Evolutionary conservation across 768 basidiomycete species (phyloP).

Genomic region (Pulveroboletus sp.): DNA sequence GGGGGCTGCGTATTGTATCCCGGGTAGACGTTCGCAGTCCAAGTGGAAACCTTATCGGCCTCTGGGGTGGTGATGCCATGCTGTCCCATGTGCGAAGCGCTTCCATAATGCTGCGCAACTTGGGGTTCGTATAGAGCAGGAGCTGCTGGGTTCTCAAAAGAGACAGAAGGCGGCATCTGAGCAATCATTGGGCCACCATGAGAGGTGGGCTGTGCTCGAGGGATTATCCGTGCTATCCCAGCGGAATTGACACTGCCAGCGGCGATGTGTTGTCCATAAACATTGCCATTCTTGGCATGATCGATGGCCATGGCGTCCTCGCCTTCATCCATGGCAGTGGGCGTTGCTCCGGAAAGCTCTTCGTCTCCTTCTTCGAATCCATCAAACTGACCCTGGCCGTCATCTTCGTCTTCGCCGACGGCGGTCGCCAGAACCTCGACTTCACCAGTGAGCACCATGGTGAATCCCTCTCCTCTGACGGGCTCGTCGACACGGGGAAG

Average conservation of each 20-base stretch:
- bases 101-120: conserved; percentile 27
- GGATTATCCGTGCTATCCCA: conserved; percentile 26
- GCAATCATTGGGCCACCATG: conserved; percentile 45
- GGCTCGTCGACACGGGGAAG: conserved; percentile 74
- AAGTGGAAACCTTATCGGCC: conserved; percentile 26
- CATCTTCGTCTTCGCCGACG: conserved; percentile 56
- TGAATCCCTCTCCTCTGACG: conserved; percentile 64
- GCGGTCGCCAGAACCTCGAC: conserved; percentile 57
- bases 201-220: conserved; percentile 16
- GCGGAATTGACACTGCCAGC: conserved; percentile 32
- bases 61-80: conserved; percentile 20
- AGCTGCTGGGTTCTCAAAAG: conserved; percentile 54
- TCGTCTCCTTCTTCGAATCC: conserved; percentile 43
- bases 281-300: conserved; percentile 31
- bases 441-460: conserved; percentile 66
- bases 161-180: conserved; percentile 38
- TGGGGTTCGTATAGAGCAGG: conserved; percentile 42
- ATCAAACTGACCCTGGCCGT: conserved; percentile 36
- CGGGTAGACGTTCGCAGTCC: conserved; percentile 31
- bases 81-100: conserved; percentile 18
- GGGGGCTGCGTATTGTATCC: conserved; percentile 25
- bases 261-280: conserved; percentile 28
- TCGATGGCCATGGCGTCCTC: conserved; percentile 30
- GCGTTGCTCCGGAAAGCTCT: conserved; percentile 29
- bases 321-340: conserved; percentile 26